Conservation (phyloP, 78 protist species). For the Dictyostelium purpureum region DNA sequence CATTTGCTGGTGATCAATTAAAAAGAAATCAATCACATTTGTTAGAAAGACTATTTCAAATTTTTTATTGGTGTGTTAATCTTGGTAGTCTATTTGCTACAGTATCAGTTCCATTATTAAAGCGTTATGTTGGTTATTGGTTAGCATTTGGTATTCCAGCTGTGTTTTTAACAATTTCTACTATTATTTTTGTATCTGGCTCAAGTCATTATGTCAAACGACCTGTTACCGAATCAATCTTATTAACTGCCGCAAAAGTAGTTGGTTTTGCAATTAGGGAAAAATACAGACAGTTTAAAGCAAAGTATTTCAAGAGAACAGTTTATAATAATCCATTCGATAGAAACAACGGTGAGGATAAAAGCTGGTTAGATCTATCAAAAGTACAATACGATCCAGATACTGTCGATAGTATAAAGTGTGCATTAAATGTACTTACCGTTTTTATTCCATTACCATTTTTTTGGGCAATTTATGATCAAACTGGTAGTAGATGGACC, state of each 20-base stretch:
- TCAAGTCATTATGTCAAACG: conserved; percentile 20
- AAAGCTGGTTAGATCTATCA: conserved; percentile 27
- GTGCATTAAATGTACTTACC: conserved; percentile 2
- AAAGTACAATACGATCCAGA: not conserved
- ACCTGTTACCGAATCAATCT: conserved; percentile 32
- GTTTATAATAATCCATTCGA: not conserved
- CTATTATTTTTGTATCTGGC: conserved; percentile 50
- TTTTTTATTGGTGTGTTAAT: conserved; percentile 83
- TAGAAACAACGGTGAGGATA: not conserved
- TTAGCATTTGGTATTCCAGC: conserved; percentile 90
- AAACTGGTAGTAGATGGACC: conserved; percentile 61
- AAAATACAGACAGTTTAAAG: not conserved
- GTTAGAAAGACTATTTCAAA: conserved; percentile 45
- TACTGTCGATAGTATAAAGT: conserved; percentile 5
- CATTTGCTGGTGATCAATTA: conserved; percentile 89
- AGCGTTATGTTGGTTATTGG: conserved; percentile 56
- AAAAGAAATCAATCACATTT: not conserved
- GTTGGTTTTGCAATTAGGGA: not conserved
- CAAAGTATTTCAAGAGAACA: not conserved
- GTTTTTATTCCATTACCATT: conserved; percentile 66
- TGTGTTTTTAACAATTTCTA: conserved; percentile 46
- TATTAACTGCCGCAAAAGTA: conserved; percentile 1
- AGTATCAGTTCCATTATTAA: conserved; percentile 71
- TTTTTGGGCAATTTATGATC: conserved; percentile 88
- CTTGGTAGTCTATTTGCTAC: conserved; percentile 75